These are phyloP conservation scores for Paulownia fortunei DNA, from an alignment of 257 asterid species.

Conservation along the genomic window DNA sequence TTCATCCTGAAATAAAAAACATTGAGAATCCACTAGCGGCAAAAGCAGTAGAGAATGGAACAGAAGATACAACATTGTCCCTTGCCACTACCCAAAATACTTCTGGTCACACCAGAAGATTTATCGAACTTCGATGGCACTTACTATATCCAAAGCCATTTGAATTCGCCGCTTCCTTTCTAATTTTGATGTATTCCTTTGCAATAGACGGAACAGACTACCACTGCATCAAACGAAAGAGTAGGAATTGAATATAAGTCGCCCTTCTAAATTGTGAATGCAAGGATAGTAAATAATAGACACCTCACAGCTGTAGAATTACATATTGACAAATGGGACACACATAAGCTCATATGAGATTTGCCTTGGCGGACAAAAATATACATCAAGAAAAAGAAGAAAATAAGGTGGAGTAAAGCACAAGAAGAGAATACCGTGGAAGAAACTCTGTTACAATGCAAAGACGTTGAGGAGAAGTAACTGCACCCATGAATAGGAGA, in stretches of 20 bases:
- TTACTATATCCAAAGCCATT: conserved; percentile 96
- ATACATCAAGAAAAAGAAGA: background rate
- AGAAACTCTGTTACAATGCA: conserved; percentile 98
- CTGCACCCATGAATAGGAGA: conserved; percentile 97
- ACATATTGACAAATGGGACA: background rate
- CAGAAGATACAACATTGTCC: background rate
- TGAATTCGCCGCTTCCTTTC: conserved; percentile 87
- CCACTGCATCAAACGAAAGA: conserved; percentile 60
- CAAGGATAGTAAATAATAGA: background rate
- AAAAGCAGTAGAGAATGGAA: conserved; percentile 12
- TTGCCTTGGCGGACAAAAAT: background rate
- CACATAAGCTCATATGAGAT: background rate
- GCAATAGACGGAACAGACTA: conserved; percentile 83
- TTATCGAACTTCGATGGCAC: conserved; percentile 41
- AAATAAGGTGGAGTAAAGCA: background rate
- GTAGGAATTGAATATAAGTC: conserved; percentile 11
- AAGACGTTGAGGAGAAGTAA: conserved; percentile 86
- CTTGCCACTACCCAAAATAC: background rate
- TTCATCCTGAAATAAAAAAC: background rate
- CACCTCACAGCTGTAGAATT: background rate
- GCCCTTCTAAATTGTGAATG: conserved; percentile 3
- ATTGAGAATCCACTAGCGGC: conserved; percentile 6
- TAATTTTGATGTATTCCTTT: conserved; percentile 71
- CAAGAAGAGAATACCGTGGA: conserved; percentile 71
- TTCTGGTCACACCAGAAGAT: background rate